Evolutionary conservation across 352 stramenopile species (phyloP), one percentile per base, ranked within the genome.

Genomic region (Thalassiosira hispida): DNA sequence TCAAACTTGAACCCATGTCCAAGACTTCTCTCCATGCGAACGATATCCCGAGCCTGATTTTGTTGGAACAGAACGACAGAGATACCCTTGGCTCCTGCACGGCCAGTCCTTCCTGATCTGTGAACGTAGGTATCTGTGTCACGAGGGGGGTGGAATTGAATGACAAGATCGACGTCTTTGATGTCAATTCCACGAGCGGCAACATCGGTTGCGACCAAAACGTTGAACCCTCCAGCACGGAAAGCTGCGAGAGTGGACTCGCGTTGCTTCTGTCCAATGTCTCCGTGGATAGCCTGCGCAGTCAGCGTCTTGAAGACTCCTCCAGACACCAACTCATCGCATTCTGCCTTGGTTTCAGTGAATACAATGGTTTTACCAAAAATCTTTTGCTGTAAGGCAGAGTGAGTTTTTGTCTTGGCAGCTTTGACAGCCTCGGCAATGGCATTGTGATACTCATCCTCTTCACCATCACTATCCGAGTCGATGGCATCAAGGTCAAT

Each of bases 221-320:
- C 91, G 79, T 96, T 95, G 77, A 99, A 95, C 31, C 93, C 91
- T 61, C 97, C 97, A 9, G 97, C 92, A 38, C 97, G 94, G 93
- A 99, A 99, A 2, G 96, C 96, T 77, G 97, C 95, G 84, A 99
- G 97, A 27, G 97, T 99, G 16, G 96, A 94, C 83, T 99, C 97
- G 79, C 97, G 96, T 91, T 99, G 97, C 72, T 97, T 96, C 83
- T 97, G 95, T 8, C 94, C 94, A 79, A 99, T 98, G 87, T 99
- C 97, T 51, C 97, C 97, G 88, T 99, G 97, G 11, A 99, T 91
- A 23, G 88, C 85, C 70, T 95, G 91, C n/a, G 91, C 92, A 29
- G 89, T 93, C 25, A 96, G 80, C 61, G 83, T 93, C 65, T 95
- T 95, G 75, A 96, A 94, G 1, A 93, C 84, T n/a, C 96, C 89